Percentiles rank a stretch among this genome's conserved stretches.
Evolutionary conservation across 306 rosid genomes (phyloP).

Genomic region (Cercis canadensis): DNA sequence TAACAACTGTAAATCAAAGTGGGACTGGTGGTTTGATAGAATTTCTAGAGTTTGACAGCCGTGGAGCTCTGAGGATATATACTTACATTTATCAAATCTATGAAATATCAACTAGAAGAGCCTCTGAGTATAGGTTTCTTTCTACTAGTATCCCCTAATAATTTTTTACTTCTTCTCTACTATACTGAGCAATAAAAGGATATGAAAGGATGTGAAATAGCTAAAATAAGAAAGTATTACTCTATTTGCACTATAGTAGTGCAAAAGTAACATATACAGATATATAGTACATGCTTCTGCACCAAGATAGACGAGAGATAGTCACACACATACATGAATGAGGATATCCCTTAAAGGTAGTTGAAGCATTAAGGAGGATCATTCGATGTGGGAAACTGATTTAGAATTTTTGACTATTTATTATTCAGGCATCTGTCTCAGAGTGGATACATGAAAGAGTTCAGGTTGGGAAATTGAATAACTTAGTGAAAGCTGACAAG

Average conservation of each 20-base stretch:
- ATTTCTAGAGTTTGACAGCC: too few species aligned
- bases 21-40: too few species aligned
- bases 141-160: background rate
- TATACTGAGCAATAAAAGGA: background rate
- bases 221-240: background rate
- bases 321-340: background rate
- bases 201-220: background rate
- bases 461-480: background rate
- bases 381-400: background rate
- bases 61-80: too few species aligned
- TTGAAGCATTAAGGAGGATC: background rate
- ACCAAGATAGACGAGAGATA: constrained; percentile 2
- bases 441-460: background rate
- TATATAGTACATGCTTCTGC: background rate
- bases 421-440: background rate
- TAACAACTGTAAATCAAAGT: too few species aligned
- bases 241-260: background rate
- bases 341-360: background rate
- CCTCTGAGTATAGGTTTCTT: background rate
- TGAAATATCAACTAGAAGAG: too few species aligned
- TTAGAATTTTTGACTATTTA: background rate
- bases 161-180: background rate
- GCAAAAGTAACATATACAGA: background rate
- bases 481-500: background rate
- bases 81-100: too few species aligned